Evolutionary conservation across 2,329 filamentous ascomycete genomes (phyloP).

Genomic region (Helicocarpus griseus): DNA sequence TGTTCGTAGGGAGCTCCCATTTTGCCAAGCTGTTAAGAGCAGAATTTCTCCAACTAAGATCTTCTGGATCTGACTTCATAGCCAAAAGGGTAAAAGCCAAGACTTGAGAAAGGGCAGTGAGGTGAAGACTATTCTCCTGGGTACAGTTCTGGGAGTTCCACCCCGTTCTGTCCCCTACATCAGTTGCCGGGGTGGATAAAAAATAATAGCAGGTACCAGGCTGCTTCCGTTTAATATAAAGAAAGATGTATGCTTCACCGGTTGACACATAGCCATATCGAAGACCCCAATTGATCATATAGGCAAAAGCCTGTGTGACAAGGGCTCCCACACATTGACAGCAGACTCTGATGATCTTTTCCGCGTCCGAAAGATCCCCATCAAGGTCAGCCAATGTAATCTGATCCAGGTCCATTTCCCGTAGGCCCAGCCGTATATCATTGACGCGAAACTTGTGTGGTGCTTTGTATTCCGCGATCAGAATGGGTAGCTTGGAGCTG

Average conservation of each 20-base stretch:
- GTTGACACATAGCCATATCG: conserved; percentile 36
- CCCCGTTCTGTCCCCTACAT: neutral
- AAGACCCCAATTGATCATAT: conserved; percentile 40
- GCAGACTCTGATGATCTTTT: conserved; percentile 26
- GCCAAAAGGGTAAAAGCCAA: neutral
- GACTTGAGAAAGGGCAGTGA: neutral
- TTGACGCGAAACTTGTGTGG: neutral
- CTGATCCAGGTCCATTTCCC: conserved; percentile 31
- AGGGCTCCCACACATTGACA: conserved; percentile 32
- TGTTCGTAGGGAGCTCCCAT: neutral
- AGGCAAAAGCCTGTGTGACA: conserved; percentile 39
- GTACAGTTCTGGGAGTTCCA: neutral
- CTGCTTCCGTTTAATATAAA: conserved; percentile 23
- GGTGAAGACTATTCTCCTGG: conserved; percentile 1
- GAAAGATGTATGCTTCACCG: conserved; percentile 35
- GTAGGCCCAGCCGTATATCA: conserved; percentile 32
- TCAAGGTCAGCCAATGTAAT: conserved; percentile 19
- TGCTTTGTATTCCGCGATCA: neutral
- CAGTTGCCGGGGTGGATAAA: neutral
- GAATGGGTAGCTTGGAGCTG: neutral
- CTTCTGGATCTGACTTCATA: neutral
- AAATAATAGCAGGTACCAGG: conserved; percentile 20
- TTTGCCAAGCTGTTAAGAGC: neutral
- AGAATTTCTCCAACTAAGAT: neutral
- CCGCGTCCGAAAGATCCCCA: conserved; percentile 19